Percentiles rank a stretch among this genome's conserved stretches.
These are phyloP conservation scores for Populus deltoides DNA, from an alignment of 345 rosid genomes.

Conservation along the genomic window DNA sequence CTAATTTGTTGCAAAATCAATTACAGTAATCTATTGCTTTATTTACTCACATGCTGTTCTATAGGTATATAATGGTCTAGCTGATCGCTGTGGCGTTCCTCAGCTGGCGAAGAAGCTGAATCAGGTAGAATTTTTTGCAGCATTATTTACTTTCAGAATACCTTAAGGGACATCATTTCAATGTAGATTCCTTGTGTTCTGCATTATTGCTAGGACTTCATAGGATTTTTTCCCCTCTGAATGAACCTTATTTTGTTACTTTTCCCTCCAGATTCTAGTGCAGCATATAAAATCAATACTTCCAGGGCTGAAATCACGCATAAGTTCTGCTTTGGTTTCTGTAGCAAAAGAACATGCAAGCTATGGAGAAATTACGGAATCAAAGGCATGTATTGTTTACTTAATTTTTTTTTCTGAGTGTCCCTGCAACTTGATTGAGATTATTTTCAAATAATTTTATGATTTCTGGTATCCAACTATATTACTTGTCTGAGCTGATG, in stretches of 20 bases:
- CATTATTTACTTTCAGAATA: slow-evolving; percentile 1
- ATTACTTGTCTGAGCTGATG: neutral
- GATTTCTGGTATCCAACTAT: neutral
- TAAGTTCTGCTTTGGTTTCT: slow-evolving; percentile 63
- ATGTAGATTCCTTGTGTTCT: neutral
- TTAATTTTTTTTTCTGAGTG: neutral
- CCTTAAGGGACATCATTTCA: neutral
- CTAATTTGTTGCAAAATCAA: slow-evolving; percentile 2
- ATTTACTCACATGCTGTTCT: neutral
- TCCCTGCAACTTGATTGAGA: neutral
- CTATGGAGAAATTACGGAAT: slow-evolving; percentile 85
- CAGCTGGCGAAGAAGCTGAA: slow-evolving; percentile 93
- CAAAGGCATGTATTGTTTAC: slow-evolving; percentile 51
- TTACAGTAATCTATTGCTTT: neutral
- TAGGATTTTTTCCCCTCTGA: neutral
- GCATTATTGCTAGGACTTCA: neutral
- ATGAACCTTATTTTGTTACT: neutral
- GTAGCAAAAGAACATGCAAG: slow-evolving; percentile 92
- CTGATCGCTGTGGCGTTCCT: slow-evolving; percentile 93
- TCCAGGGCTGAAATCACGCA: slow-evolving; percentile 77
- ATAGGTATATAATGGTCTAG: slow-evolving; percentile 76
- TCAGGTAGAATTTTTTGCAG: slow-evolving; percentile 49
- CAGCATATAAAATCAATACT: slow-evolving; percentile 82
- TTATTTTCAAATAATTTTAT: neutral
- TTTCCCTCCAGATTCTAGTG: slow-evolving; percentile 62